phyloP scores from a whole-genome alignment of 2,329 filamentous ascomycete genomes.

The Fusarium robinianum region DNA sequence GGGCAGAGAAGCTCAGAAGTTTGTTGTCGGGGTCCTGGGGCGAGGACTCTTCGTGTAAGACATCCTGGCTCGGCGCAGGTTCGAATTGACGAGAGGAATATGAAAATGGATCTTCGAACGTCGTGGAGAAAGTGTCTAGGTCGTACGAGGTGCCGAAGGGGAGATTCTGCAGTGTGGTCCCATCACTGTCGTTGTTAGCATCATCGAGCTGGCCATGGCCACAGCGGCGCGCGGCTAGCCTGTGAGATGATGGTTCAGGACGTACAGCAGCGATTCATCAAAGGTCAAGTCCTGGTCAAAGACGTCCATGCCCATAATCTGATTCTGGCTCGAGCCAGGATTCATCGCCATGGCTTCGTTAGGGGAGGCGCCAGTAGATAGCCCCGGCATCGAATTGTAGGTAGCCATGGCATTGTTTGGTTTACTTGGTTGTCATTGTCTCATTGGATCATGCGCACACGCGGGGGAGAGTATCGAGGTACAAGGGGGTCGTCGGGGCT shows the following conservation, averaged over 20 bases:
- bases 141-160: conserved; percentile 65
- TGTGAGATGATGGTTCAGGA: conserved; percentile 5
- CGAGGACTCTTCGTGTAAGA: conserved; percentile 52
- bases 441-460: conserved; percentile 31
- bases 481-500: conserved; percentile 19
- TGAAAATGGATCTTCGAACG: conserved; percentile 69
- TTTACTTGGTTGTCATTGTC: conserved; percentile 39
- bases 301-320: conserved; percentile 51
- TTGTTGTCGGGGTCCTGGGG: conserved; percentile 68
- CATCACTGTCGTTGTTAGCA: conserved; percentile 40
- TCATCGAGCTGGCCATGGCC: conserved; percentile 9
- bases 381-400: conserved; percentile 60
- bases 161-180: conserved; percentile 42
- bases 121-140: conserved; percentile 62
- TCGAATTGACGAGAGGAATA: conserved; percentile 58
- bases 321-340: conserved; percentile 41
- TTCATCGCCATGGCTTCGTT: conserved; percentile 54
- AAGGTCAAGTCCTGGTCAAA: conserved; percentile 59
- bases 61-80: conserved; percentile 48
- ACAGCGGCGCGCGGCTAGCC: conserved; percentile 10
- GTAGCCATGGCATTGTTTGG: conserved; percentile 59
- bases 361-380: conserved; percentile 50
- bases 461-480: conserved; percentile 27
- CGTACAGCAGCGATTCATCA: conserved; percentile 61
- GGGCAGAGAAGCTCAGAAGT: conserved; percentile 73